Percentiles rank a stretch among this genome's conserved stretches.
phyloP scores from a whole-genome alignment of 306 rosid genomes.

The Dryas octopetala region DNA sequence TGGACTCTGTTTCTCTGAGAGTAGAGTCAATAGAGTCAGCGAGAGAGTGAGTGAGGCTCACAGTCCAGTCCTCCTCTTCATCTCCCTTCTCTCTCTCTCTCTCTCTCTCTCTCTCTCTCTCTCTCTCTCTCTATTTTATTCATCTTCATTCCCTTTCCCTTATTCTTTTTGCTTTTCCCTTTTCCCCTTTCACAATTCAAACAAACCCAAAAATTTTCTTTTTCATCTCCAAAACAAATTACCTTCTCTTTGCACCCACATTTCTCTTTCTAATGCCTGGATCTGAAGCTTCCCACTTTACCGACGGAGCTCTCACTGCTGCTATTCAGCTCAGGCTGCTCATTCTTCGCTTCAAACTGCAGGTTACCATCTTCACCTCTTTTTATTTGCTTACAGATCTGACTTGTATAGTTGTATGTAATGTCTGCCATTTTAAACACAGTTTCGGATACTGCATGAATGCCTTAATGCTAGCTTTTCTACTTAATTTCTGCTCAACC shows the following conservation, averaged over 20 bases:
- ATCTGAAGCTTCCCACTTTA: constrained; percentile 24
- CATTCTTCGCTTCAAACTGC: constrained; percentile 6
- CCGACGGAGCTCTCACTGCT: constrained; percentile 25
- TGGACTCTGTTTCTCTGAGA: neutral
- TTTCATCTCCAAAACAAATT: neutral
- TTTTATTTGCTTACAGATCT: constrained; percentile 48
- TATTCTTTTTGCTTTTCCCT: neutral
- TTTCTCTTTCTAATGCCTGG: constrained; percentile 21
- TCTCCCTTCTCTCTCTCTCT: neutral
- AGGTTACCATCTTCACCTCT: constrained; percentile 27
- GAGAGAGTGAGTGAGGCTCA: neutral
- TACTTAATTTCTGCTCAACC: neutral
- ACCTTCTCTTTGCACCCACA: constrained; percentile 14
- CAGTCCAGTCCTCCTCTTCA: neutral
- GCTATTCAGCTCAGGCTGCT: constrained; percentile 25
- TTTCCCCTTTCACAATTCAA: constrained; percentile 2
- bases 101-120: neutral
- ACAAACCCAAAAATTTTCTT: neutral
- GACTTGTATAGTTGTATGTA: constrained; percentile 7
- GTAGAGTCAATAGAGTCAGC: neutral
- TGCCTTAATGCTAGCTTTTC: neutral
- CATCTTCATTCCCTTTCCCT: neutral
- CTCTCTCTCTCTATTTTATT: neutral
- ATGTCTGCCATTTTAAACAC: constrained; percentile 14
- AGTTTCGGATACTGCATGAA: constrained; percentile 13